Conservation (phyloP, 257 asterid genomes). For the Solanum stenotomum region DNA sequence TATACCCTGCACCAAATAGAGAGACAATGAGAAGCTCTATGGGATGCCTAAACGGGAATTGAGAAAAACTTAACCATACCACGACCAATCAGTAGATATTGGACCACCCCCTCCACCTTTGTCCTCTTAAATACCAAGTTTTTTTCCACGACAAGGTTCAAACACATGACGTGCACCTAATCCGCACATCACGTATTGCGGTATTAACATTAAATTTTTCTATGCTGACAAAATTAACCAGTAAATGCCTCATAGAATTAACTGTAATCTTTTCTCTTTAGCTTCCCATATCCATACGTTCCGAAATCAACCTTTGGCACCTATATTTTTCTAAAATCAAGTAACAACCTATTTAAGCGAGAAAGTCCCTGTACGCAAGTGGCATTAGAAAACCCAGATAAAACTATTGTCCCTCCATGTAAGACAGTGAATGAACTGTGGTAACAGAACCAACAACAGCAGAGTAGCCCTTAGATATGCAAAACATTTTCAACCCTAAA, state of each 20-base stretch:
- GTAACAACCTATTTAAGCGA: background rate
- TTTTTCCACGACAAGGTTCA: background rate
- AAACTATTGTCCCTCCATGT: background rate
- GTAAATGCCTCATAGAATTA: background rate
- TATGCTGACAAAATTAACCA: background rate
- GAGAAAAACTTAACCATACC: background rate
- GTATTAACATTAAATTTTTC: background rate
- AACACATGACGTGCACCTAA: background rate
- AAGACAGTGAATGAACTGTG: background rate
- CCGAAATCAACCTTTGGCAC: background rate
- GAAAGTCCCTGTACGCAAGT: background rate
- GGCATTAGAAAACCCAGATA: background rate
- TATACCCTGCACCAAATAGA: conserved; percentile 54
- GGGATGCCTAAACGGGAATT: background rate
- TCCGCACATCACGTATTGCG: background rate
- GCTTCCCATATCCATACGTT: background rate
- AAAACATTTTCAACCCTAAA: background rate
- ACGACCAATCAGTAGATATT: background rate
- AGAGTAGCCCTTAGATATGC: background rate
- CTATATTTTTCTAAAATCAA: background rate
- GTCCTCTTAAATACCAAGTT: background rate
- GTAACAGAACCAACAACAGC: background rate
- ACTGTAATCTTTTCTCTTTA: background rate
- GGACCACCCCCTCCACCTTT: background rate
- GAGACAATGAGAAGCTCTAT: conserved; percentile 9